phyloP scores from a whole-genome alignment of 2,329 filamentous ascomycete species.

The Cordyceps tenuipes region DNA sequence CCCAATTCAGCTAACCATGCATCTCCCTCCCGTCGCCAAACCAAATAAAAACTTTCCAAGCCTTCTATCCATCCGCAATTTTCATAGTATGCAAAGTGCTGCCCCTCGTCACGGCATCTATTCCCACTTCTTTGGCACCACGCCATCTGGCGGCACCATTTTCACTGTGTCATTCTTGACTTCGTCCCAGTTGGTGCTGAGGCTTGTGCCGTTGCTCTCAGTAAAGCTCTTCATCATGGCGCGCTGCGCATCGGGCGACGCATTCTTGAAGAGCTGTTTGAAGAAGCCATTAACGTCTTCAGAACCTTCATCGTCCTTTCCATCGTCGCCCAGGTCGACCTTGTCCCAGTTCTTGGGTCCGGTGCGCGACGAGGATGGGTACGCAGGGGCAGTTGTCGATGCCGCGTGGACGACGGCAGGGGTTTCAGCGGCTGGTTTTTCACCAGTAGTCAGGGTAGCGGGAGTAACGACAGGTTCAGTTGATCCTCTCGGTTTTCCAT shows the following conservation, averaged over 20 bases:
- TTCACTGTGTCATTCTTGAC: conserved; percentile 66
- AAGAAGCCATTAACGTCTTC: conserved; percentile 75
- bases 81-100: not conserved
- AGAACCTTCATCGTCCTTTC: conserved; percentile 48
- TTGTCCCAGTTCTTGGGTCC: conserved; percentile 93
- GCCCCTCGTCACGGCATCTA: not conserved
- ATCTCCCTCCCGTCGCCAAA: not conserved
- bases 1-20: not conserved
- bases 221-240: conserved; percentile 98
- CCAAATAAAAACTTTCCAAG: not conserved
- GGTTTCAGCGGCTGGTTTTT: not conserved
- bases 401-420: not conserved
- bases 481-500: conserved; percentile 11
- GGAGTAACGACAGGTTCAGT: not conserved
- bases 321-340: conserved; percentile 38
- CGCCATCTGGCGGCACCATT: conserved; percentile 65
- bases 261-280: conserved; percentile 73
- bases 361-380: conserved; percentile 77
- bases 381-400: conserved; percentile 40
- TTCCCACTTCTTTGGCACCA: conserved; percentile 65
- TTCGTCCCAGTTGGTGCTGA: conserved; percentile 88
- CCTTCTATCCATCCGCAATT: not conserved
- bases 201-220: conserved; percentile 85
- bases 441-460: not conserved
- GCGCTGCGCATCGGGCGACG: conserved; percentile 70